Evolutionary conservation across 2,329 filamentous ascomycete species (phyloP), one percentile per base, ranked within the genome.

Genomic region (Metarhizium album): DNA sequence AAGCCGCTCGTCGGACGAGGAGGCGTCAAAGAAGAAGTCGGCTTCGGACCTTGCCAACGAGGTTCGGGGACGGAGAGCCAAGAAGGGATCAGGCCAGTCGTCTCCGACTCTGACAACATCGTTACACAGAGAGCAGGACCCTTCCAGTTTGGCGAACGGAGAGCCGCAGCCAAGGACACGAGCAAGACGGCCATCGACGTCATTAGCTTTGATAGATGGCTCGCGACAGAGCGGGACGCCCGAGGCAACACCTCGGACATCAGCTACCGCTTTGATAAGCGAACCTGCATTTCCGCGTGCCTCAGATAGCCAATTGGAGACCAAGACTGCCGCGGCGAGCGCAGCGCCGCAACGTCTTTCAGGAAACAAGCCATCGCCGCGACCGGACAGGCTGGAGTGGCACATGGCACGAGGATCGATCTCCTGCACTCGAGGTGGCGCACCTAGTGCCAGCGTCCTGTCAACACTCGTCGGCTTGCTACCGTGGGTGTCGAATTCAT

Each of bases 1-100:
- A 0, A 83, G 80, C 53, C 74, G 79, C 24, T 83, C 80, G 1
- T 83, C 80, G 0, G 79, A 82, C 23, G 80, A 83, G 55, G 80
- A 82, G 42, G 76, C 73, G 57, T 69, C 73, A n/a, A 78, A 74
- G 57, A 82, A 79, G 63, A 81, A 76, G 59, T 71, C 78, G 1
- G 80, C 79, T 0, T 69, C 74, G 1, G 77, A 80, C 51, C 67
- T 83, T 24, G 73, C 75, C 0, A 74, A 76, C 6, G 73, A 78
- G 50, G 71, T 79, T 35, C 76, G 74, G 40, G 78, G 74, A 24
- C 71, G 76, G 48, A 67, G 70, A 14, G 60, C 67, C 2, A 65
- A 60, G 27, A 75, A 73, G 57, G 57, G 62, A 27, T 61, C 66
- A 2, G 62, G 59, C 4, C 56, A 59, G 24, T 59, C 62, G n/a